phyloP scores from a whole-genome alignment of 805 yeast species.

The Spathaspora gorwiae region DNA sequence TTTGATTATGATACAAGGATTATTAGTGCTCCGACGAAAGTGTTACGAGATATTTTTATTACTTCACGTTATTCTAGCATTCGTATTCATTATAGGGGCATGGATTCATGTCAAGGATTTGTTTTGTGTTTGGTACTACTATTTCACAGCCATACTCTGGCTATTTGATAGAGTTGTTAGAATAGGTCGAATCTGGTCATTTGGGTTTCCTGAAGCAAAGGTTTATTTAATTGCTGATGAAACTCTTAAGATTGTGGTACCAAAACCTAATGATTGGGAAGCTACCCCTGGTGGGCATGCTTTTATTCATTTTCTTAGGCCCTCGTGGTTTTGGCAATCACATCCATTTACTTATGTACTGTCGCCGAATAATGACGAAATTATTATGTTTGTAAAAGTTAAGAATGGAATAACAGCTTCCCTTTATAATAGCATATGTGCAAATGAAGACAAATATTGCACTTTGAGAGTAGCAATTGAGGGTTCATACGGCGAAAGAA shows the following conservation, averaged over 20 bases:
- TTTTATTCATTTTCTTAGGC: conserved; percentile 47
- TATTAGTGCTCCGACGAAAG: conserved; percentile 40
- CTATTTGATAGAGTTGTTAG: conserved; percentile 59
- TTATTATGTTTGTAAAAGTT: conserved; percentile 29
- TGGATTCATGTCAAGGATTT: conserved; percentile 46
- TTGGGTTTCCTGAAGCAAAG: conserved; percentile 57
- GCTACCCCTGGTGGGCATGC: conserved; percentile 60
- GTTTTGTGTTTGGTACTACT: conserved; percentile 34
- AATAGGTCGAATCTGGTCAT: conserved; percentile 46
- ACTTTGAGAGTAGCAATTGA: conserved; percentile 28
- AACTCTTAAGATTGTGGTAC: conserved; percentile 45
- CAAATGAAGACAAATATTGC: conserved; percentile 12
- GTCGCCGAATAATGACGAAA: conserved; percentile 12
- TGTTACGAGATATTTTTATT: conserved; percentile 52
- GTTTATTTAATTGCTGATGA: conserved; percentile 41
- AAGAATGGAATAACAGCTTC: conserved; percentile 29
- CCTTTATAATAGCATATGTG: conserved; percentile 16
- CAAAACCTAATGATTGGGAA: conserved; percentile 51
- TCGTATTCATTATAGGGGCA: conserved; percentile 43
- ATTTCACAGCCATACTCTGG: conserved; percentile 65
- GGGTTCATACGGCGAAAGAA: conserved; percentile 35
- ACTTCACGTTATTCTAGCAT: conserved; percentile 55
- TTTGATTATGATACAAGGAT: conserved; percentile 41
- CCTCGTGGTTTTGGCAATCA: conserved; percentile 54
- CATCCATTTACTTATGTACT: conserved; percentile 57